Conservation (phyloP, 192 early-diverging fungal genomes). For the Podila epicladia region DNA sequence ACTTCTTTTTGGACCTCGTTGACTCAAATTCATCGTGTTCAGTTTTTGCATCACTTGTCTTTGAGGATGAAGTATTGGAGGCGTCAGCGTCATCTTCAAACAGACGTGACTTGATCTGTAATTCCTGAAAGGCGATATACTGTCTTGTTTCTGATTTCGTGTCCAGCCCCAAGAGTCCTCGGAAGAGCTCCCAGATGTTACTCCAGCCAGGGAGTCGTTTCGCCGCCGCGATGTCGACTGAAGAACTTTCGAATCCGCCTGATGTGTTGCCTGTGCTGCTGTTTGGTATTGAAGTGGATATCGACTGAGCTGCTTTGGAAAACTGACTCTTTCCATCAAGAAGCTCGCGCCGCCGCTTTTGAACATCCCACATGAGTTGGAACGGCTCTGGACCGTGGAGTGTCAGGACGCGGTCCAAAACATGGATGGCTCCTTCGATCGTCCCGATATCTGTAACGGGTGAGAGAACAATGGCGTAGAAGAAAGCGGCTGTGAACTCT, state of each 20-base stretch:
- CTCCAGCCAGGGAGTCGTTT: slow-evolving; percentile 40
- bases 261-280: no score
- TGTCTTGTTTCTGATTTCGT: slow-evolving; percentile 28
- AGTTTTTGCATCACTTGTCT: neutral
- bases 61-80: neutral
- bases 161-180: slow-evolving; percentile 32
- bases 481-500: slow-evolving; percentile 36
- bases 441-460: slow-evolving; percentile 36
- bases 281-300: neutral
- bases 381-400: slow-evolving; percentile 43
- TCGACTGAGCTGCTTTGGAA: slow-evolving; percentile 8
- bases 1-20: neutral
- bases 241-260: neutral
- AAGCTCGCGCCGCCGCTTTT: slow-evolving; percentile 35
- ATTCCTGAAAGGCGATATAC: slow-evolving; percentile 29
- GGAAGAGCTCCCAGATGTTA: slow-evolving; percentile 38
- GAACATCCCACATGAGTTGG: slow-evolving; percentile 33
- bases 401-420: slow-evolving; percentile 30
- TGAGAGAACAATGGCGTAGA: slow-evolving; percentile 37
- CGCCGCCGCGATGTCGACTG: neutral
- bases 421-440: slow-evolving; percentile 39
- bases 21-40: neutral
- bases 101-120: slow-evolving; percentile 18
- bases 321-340: slow-evolving; percentile 24
- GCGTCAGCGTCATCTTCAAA: neutral